Base-by-base conservation (phyloP, 768 basidiomycete genomes). In the Leccinum sublutescens region DNA sequence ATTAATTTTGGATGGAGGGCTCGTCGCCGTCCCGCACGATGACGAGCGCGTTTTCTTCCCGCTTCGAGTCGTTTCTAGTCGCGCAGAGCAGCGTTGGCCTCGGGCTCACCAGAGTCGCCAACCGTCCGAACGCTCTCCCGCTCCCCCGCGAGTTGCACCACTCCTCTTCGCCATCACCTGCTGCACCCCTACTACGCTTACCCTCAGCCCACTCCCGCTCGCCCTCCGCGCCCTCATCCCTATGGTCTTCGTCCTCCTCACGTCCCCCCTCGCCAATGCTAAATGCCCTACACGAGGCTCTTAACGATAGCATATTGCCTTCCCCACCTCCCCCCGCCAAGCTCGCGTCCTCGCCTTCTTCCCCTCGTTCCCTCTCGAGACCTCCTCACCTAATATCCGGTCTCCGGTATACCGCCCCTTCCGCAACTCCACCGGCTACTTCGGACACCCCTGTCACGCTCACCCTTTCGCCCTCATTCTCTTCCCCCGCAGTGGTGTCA, bases 371-470 rank as follows among this genome's bases (percentile, higher is more conserved):
- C n/a, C 70, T 79, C 29, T 64, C 75, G 0, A 77, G 78, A 31
- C 76, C 80, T 1, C 85, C 85, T 8, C 79, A 81, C 8, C 79
- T 83, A 55, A 71, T 87, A 54, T 80, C 82, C 65, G 78, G 68
- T 62, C 77, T 87, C 55, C 82, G 86, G 50, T 78, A 82, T 2
- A 84, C 88, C 0, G 78, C 88, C 25, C 87, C 89, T 25, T 86
- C 83, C 7, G 76, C 85, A 6, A 83, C 85, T 1, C 72, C 88
- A 14, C 83, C 85, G 0, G 78, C 12, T 65, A 76, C 68, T 11
- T 64, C 62, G 43, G 63, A 51, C 43, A 60, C 62, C 7, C 51
- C 61, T 7, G 53, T 58, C 57, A 63, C 56, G 14, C 55, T 60
- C 34, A 47, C 61, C 29, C 57, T 61, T 17, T 57, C 59, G 49